phyloP scores from a whole-genome alignment of 805 yeast species.

The Suhomyces kilbournensis region DNA sequence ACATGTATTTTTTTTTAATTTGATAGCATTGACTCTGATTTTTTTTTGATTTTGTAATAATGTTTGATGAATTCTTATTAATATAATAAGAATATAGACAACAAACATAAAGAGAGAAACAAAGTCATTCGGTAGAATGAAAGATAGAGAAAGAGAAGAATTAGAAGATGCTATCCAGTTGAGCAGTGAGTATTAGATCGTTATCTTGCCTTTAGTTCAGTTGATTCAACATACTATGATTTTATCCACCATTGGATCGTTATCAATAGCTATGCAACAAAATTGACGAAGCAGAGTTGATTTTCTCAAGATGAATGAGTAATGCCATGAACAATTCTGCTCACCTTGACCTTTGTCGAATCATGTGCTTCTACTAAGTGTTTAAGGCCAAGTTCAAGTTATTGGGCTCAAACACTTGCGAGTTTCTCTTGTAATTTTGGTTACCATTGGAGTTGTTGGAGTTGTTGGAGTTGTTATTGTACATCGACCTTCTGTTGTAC shows the following conservation, averaged over 20 bases:
- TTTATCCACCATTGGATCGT: background rate
- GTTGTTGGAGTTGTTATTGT: slow-evolving; percentile 9
- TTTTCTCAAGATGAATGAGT: background rate
- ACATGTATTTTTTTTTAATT: background rate
- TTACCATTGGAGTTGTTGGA: slow-evolving; percentile 4
- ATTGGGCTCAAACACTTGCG: slow-evolving; percentile 12
- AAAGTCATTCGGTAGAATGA: background rate
- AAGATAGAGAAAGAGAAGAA: background rate
- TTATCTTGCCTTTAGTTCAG: too few relatives aligned
- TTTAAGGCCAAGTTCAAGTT: slow-evolving; percentile 9
- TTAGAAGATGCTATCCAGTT: background rate
- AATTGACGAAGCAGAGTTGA: background rate
- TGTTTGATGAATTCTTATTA: background rate
- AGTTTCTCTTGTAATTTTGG: slow-evolving; percentile 11
- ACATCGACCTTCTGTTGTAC: slow-evolving; percentile 31
- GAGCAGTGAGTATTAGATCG: background rate
- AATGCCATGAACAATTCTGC: background rate
- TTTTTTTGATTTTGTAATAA: background rate
- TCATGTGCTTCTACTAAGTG: slow-evolving; percentile 3
- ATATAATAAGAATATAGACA: background rate
- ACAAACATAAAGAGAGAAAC: background rate
- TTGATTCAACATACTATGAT: too few relatives aligned
- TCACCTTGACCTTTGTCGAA: background rate
- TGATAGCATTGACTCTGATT: background rate
- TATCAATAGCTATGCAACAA: slow-evolving; percentile 1